These are phyloP conservation scores for Carex parvula DNA, from an alignment of 176 grass and related monocot genomes.

Conservation along the genomic window DNA sequence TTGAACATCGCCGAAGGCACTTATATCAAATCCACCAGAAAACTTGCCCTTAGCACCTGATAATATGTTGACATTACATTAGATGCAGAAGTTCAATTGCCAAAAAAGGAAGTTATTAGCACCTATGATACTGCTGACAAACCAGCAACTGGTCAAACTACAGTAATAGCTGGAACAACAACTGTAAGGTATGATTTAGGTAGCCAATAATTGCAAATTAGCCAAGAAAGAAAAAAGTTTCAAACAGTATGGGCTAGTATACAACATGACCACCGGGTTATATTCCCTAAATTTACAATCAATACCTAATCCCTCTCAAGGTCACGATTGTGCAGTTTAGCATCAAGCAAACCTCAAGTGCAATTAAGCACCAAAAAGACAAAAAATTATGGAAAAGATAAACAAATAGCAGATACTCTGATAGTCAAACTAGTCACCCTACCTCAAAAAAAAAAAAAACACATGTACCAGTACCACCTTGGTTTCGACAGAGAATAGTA, in stretches of 20 bases:
- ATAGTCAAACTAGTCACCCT: background rate
- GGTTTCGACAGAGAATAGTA: too few relatives aligned
- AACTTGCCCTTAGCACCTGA: slow-evolving; percentile 72
- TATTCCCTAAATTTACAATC: background rate
- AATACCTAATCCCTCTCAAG: background rate
- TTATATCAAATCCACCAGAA: slow-evolving; percentile 91
- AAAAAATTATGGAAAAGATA: background rate
- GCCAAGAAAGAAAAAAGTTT: background rate
- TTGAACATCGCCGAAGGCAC: slow-evolving; percentile 58
- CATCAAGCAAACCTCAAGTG: background rate
- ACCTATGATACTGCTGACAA: background rate
- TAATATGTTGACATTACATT: slow-evolving; percentile 23
- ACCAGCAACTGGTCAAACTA: background rate
- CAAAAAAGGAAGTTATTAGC: background rate
- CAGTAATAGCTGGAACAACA: background rate
- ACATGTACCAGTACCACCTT: too few relatives aligned
- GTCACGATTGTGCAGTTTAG: background rate
- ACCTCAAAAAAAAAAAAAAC: too few relatives aligned
- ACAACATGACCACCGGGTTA: background rate
- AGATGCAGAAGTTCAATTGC: background rate
- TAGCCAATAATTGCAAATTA: slow-evolving; percentile 7
- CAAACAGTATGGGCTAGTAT: background rate
- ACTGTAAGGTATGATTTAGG: background rate
- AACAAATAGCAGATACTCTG: background rate
- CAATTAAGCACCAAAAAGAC: background rate